These are phyloP conservation scores for Verbascum thapsus DNA, from an alignment of 257 asterid species.

Conservation along the genomic window DNA sequence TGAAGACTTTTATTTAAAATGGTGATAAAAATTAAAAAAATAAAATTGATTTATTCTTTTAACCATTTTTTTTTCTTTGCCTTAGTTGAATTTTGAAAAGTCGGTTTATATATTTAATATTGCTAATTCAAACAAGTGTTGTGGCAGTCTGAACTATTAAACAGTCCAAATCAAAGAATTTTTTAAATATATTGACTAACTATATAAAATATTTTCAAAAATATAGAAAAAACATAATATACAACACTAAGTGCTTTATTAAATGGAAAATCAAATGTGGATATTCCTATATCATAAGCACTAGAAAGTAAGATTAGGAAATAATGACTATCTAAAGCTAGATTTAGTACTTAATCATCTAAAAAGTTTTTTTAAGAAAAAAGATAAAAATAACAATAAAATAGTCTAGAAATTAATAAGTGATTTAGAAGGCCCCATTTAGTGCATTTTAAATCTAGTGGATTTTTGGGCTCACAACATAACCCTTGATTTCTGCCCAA, in stretches of 20 bases:
- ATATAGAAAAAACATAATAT: too few relatives aligned
- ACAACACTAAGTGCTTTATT: too few relatives aligned
- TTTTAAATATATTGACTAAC: too few relatives aligned
- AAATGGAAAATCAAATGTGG: too few relatives aligned
- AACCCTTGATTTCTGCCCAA: conserved; percentile 25
- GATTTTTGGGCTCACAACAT: conserved; percentile 12
- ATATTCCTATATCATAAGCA: neutral
- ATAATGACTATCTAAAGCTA: conserved; percentile 32
- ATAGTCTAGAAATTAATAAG: neutral
- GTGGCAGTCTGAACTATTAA: too few relatives aligned
- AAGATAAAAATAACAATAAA: neutral
- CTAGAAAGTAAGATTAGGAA: conserved; percentile 22
- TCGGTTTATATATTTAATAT: neutral
- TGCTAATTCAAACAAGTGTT: too few relatives aligned
- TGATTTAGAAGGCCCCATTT: conserved; percentile 27
- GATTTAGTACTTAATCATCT: conserved; percentile 32
- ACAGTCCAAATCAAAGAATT: too few relatives aligned
- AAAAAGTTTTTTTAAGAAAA: conserved; percentile 22
- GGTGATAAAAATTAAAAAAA: too few relatives aligned
- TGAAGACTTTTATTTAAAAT: too few relatives aligned
- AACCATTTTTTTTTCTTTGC: neutral
- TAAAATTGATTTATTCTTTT: too few relatives aligned
- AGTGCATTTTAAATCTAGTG: conserved; percentile 29
- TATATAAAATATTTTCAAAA: too few relatives aligned
- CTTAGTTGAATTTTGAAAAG: conserved; percentile 8